phyloP scores from a whole-genome alignment of 129 eudicot species.

The Daucus carota region DH1_v3.0 NC_030381.2:15746001-15746500 shows the following conservation, averaged over 20 bases:
- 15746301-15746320: slow-evolving; percentile 57
- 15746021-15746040: background rate
- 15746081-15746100: background rate
- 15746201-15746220: background rate
- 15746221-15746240: background rate
- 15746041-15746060: background rate
- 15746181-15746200: background rate
- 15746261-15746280: slow-evolving; percentile 50
- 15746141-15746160: background rate
- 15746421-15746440: background rate
- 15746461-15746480: slow-evolving; percentile 33
- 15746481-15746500: slow-evolving; percentile 73
- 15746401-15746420: background rate
- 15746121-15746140: background rate
- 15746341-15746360: slow-evolving; percentile 62
- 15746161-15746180: background rate
- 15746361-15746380: background rate
- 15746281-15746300: slow-evolving; percentile 69
- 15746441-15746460: background rate
- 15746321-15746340: slow-evolving; percentile 91
- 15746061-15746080: background rate
- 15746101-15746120: background rate
- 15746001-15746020: background rate
- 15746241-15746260: slow-evolving; percentile 19
- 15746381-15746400: background rate